phyloP scores from a whole-genome alignment of 1,139 yeast species.

The Candida pseudoviswanathii region DNA sequence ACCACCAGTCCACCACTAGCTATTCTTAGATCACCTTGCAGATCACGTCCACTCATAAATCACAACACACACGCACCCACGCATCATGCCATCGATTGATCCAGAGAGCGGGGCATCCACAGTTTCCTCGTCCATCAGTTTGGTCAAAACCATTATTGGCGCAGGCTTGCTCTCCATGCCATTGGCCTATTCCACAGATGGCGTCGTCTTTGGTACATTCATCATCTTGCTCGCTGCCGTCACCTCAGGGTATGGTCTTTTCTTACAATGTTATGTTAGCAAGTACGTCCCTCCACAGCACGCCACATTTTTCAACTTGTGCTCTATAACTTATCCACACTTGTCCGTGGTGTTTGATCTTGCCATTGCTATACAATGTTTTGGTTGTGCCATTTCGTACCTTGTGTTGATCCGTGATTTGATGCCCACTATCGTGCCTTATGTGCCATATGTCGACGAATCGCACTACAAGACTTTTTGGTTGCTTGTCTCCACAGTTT shows the following conservation, averaged over 20 bases:
- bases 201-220: slow-evolving; percentile 66
- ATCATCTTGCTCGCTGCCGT: slow-evolving; percentile 73
- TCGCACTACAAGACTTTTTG: slow-evolving; percentile 34
- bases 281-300: slow-evolving; percentile 67
- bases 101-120: slow-evolving; percentile 27
- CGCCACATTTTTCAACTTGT: slow-evolving; percentile 84
- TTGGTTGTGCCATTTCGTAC: slow-evolving; percentile 50
- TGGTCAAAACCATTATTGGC: slow-evolving; percentile 76
- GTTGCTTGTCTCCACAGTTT: slow-evolving; percentile 36
- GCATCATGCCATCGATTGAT: slow-evolving; percentile 16
- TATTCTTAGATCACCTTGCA: no score
- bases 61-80: background rate
- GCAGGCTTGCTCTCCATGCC: slow-evolving; percentile 96
- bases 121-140: slow-evolving; percentile 56
- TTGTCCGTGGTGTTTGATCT: slow-evolving; percentile 80
- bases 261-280: slow-evolving; percentile 75
- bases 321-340: slow-evolving; percentile 84
- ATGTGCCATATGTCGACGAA: slow-evolving; percentile 25
- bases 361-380: slow-evolving; percentile 85
- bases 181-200: slow-evolving; percentile 84
- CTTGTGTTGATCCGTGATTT: slow-evolving; percentile 50
- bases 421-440: slow-evolving; percentile 41
- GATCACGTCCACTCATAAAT: no score
- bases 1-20: no score
- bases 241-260: slow-evolving; percentile 80